Percentiles rank a stretch among this genome's conserved stretches.
Conservation (phyloP, 345 rosid species). For the Ceriops decandra region DNA sequence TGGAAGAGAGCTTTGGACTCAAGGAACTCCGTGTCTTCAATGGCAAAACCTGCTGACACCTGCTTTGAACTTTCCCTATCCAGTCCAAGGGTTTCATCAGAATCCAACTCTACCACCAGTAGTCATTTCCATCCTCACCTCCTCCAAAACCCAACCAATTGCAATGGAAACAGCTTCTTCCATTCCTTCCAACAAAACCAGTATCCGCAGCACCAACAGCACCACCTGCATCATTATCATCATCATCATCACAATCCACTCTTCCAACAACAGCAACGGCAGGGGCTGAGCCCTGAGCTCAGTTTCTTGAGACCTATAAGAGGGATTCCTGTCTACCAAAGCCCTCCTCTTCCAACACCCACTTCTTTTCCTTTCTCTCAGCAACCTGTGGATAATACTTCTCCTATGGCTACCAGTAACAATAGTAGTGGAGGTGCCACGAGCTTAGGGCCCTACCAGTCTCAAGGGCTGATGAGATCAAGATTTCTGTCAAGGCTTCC, state of each 20-base stretch:
- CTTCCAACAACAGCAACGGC: constrained; percentile 25
- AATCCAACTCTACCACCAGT: constrained; percentile 25
- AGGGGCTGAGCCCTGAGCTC: constrained; percentile 52
- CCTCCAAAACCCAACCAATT: constrained; percentile 28
- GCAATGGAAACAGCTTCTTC: constrained; percentile 29
- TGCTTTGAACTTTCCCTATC: constrained; percentile 64
- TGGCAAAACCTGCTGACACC: constrained; percentile 38
- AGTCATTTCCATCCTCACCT: constrained; percentile 23
- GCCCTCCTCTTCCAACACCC: constrained; percentile 28
- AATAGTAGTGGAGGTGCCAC: constrained; percentile 21
- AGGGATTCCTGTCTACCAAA: constrained; percentile 81
- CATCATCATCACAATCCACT: constrained; percentile 28
- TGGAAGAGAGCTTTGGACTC: constrained; percentile 61
- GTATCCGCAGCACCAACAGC: constrained; percentile 27
- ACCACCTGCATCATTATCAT: constrained; percentile 19
- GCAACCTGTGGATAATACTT: constrained; percentile 25
- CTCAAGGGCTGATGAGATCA: constrained; percentile 60
- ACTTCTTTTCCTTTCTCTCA: constrained; percentile 41
- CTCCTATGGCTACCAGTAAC: constrained; percentile 28
- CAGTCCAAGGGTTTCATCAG: constrained; percentile 44
- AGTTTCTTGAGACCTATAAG: constrained; percentile 79
- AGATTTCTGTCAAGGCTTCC: constrained; percentile 64
- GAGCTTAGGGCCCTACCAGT: constrained; percentile 38
- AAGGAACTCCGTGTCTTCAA: constrained; percentile 48
- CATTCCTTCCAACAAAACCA: constrained; percentile 40